Evolutionary conservation across 2,329 filamentous ascomycete genomes (phyloP), one percentile per base, ranked within the genome.

Genomic region (Chaetothyriales sp.): DNA sequence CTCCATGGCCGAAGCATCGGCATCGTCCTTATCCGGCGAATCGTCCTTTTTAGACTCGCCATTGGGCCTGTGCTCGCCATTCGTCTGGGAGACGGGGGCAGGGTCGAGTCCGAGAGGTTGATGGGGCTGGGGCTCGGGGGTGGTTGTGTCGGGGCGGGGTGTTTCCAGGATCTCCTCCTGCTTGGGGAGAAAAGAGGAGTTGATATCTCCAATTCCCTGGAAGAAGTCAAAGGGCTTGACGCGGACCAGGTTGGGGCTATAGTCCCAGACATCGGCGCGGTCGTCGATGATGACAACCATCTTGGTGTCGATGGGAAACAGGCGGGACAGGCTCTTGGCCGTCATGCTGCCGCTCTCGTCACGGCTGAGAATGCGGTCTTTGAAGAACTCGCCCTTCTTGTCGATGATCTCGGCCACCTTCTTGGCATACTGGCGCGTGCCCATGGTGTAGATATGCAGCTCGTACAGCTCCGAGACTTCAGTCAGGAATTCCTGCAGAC

Each of bases 261-360:
- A 96, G 59, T 83, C 80, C 92, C 92, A 98, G 6, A 98, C 90
- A 65, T 98, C 92, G 49, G 87, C 87, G 59, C 92, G 80, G 67
- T 98, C 92, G 64, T 98, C 92, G 57, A 98, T 98, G 61, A 98
- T 95, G 52, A 95, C 89, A 0, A 95, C 93, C 92, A 98, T 98
- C 67, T 94, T 90, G 5, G 90, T 96, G 67, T 93, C 93, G 53
- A 95, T 86, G 4, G 93, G 92, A 65, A 98, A 98, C 12, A 98
- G 69, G 6, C 92, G 80, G 63, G 92, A 85, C 26, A 98, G 72
- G 59, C 82, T 92, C 74, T 98, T 98, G 53, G 84, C 81, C 2
- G 83, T 86, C 66, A 96, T 81, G 65, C 84, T 95, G 50, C 90
- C 90, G 64, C 93, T 98, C 69, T 98, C 92, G 65, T 96, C 90